Evolutionary conservation across 352 stramenopile species (phyloP), one percentile per base, ranked within the genome.

Genomic region (Phytophthora meadii): DNA sequence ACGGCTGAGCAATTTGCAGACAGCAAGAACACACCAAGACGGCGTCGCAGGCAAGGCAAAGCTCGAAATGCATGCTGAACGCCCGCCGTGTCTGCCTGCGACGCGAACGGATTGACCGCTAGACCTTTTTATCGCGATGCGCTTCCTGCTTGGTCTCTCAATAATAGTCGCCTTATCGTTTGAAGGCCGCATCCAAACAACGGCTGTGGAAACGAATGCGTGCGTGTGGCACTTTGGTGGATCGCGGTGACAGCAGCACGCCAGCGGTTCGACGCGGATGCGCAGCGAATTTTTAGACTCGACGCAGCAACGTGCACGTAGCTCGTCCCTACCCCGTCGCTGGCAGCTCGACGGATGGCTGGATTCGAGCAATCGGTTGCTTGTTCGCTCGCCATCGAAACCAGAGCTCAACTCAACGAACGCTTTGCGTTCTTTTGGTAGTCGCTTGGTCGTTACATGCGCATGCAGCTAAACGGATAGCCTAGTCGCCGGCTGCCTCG

Each of bases 361-460:
- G 63, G 55, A 61, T 67, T 59, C 54, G 54, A 58, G 63, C 57
- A 63, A 64, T 40, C 54, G 19, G 46, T 17, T 58, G 61, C 54
- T 65, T 54, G 52, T 39, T 14, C 47, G 30, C 28, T 68, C 47
- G 61, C 24, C 54, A 64, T 69, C 46, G 46, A 69, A 61, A 55
- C 41, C 49, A 32, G 27, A 22, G 36, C 40, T 52, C 44, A 55
- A 59, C n/a, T 52, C 44, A 60, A 59, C n/a, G 7, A 61, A 34
- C 12, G 44, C 41, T 53, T 12, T 27, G 32, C 4, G 36, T 61
- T 50, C 57, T 76, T 72, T 76, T 74, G 58, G 46, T 72, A 76
- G 68, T 76, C 62, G 68, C 52, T 68, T 68, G 61, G 27, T 68
- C 50, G 61, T 54, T 58, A 60, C 49, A 25, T 54, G 42, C 49